Evolutionary conservation across 148 eudicot genomes (phyloP).

Genomic region (Euryodendron excelsum): DNA sequence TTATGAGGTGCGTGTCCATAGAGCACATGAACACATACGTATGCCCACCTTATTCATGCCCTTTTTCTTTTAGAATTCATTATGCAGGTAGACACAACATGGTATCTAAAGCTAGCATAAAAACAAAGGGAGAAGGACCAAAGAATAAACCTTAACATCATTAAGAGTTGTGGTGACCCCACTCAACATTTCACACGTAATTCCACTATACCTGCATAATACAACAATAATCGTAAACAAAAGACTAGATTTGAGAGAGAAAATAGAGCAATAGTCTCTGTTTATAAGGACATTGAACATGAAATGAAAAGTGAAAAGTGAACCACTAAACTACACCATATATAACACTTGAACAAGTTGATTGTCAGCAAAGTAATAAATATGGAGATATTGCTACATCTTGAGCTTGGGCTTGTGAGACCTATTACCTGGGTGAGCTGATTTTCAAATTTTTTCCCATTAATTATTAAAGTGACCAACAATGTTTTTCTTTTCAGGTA

Average conservation of each 20-base stretch:
- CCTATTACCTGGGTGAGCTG: too few relatives aligned
- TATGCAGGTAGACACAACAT: not conserved
- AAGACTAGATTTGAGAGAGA: not conserved
- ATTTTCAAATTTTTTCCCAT: too few relatives aligned
- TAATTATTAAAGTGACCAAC: too few relatives aligned
- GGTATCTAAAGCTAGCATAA: constrained; percentile 8
- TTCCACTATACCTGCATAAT: constrained; percentile 85
- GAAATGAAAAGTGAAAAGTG: not conserved
- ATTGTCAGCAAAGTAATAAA: too few relatives aligned
- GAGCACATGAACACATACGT: not conserved
- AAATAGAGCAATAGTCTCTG: not conserved
- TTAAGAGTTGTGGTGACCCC: constrained; percentile 76
- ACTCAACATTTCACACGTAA: constrained; percentile 78
- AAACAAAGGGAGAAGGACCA: constrained; percentile 4
- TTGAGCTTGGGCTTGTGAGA: too few relatives aligned
- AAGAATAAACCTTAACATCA: constrained; percentile 73
- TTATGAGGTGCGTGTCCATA: not conserved
- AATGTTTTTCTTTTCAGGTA: too few relatives aligned
- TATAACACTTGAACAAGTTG: too few relatives aligned
- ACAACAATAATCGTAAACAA: not conserved
- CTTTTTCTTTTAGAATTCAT: not conserved
- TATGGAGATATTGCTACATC: too few relatives aligned
- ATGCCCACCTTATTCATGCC: not conserved
- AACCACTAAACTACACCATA: not conserved
- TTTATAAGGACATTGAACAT: not conserved